Base-by-base conservation (phyloP, 495 filamentous ascomycete genomes). In the Cairneyella variabilis region DNA sequence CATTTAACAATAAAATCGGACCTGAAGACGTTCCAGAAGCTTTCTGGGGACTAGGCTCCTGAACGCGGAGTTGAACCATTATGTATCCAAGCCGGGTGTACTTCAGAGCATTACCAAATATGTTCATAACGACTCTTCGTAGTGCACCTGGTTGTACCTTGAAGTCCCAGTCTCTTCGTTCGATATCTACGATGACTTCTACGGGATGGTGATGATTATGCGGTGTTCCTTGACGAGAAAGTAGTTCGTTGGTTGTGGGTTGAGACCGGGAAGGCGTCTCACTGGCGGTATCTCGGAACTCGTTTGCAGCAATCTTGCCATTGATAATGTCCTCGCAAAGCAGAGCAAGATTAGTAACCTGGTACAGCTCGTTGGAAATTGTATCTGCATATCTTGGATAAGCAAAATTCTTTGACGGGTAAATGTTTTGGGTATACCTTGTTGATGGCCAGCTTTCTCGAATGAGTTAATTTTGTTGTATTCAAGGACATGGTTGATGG, bases 61-160 rank as follows among this genome's bases (percentile, higher is more conserved):
- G 7, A 43, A 61, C 18, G 7, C 43, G 1, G 9, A 60, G 27
- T 16, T 42, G 73, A 8, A 92, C 66, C 7, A 77, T 76, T 27
- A 93, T 85, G 44, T 72, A 80, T 8, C 89, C 89, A 0, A 68
- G 65, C 8, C 73, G 71, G 9, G 84, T 90, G 56, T 89, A 91
- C 59, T 95, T 95, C 59, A 91, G 79, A 0, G 89, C 80, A 64
- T 95, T 95, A 14, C 89, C 85, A 54, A 90, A 85, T 1, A 92
- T 56, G 55, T 95, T 91, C 83, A 90, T 87, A 23, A 93, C 76
- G 41, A 90, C 81, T 6, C 89, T 78, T 17, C 84, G 77, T 28
- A 89, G 64, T 1, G 86, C 88, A 49, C 56, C 86, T 0, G 86
- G 82, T 38, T 90, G 83, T 0, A 81, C 78, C 7, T 72, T 70